Evolutionary conservation across 768 basidiomycete species (phyloP), one percentile per base, ranked within the genome.

Genomic region (Mycena maculata): DNA sequence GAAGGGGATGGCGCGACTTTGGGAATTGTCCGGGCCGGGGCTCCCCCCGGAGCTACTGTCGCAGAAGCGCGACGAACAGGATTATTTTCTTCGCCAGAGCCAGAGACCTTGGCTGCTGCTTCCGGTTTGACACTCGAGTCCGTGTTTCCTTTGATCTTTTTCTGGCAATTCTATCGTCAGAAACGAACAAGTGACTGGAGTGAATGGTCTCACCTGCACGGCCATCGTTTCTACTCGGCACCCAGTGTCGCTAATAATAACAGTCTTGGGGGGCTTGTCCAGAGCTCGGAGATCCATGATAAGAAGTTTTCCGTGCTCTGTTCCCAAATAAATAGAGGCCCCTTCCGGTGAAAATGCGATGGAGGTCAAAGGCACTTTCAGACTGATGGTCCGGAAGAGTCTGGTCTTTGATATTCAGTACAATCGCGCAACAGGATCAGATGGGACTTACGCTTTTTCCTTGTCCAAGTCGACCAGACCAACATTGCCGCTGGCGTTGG

Each of bases 401-500:
- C 91, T 93, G 47, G 20, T 12, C 45, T 42, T 60, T 60, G n/a
- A 30, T 36, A 60, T 16, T 36, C 7, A 59, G 28, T 12, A 63
- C 52, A 41, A 71, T 18, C 41, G 22, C 27, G 30, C 42, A 44
- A 22, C 18, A 22, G 47, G 1, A 23, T 6, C 59, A 22, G 63
- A 44, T 16, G 49, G 57, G 55, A 41, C 85, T 48, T 71, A 92
- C 92, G 86, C 85, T 71, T 88, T 88, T 63, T 92, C 91, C 75
- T 92, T 93, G 53, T 93, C 91, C 25, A 94, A 73, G 73, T 94
- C 92, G 53, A 93, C 77, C 10, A 93, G 81, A 4, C 77, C 82
- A 13, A 93, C 81, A 45, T 80, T 77, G 1, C 91, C 91, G 5
- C 77, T 80, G 15, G 84, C 79, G 44, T 84, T 89, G 1, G 85